phyloP scores from a whole-genome alignment of 2,329 filamentous ascomycete genomes.

The Phialophora verrucosa region DNA sequence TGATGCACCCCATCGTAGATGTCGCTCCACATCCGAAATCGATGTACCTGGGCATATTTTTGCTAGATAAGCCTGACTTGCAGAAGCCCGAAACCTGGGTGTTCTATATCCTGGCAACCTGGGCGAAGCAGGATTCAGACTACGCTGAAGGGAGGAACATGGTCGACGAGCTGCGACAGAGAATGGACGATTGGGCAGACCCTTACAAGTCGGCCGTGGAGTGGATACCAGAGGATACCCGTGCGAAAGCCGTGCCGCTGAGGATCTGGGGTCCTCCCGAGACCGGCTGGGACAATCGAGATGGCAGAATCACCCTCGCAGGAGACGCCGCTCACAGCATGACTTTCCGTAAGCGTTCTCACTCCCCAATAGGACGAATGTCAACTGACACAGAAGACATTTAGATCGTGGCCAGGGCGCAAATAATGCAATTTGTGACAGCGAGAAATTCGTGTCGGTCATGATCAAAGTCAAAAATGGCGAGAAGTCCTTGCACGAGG shows the following conservation, averaged over 20 bases:
- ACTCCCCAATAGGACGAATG: neutral
- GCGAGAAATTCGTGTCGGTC: slow-evolving; percentile 30
- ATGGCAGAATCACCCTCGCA: slow-evolving; percentile 53
- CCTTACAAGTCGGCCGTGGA: slow-evolving; percentile 34
- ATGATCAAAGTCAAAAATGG: slow-evolving; percentile 33
- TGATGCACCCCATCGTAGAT: slow-evolving; percentile 39
- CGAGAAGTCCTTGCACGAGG: slow-evolving; percentile 27
- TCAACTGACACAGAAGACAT: neutral
- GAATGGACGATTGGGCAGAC: slow-evolving; percentile 34
- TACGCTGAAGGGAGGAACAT: slow-evolving; percentile 28
- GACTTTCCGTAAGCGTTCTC: slow-evolving; percentile 38
- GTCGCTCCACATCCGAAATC: slow-evolving; percentile 35
- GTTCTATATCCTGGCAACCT: slow-evolving; percentile 36
- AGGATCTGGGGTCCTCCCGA: slow-evolving; percentile 36
- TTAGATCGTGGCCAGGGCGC: slow-evolving; percentile 36
- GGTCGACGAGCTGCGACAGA: slow-evolving; percentile 36
- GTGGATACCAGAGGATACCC: slow-evolving; percentile 36
- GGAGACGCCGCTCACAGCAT: slow-evolving; percentile 67
- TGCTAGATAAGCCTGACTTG: slow-evolving; percentile 37
- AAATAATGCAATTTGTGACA: slow-evolving; percentile 36
- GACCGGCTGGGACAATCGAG: slow-evolving; percentile 41
- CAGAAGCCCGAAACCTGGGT: slow-evolving; percentile 36
- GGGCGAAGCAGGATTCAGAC: slow-evolving; percentile 25
- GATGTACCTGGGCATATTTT: slow-evolving; percentile 35
- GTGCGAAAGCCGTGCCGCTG: slow-evolving; percentile 35